phyloP scores from a whole-genome alignment of 208 protist genomes.

The Crithidia brevicula region DNA sequence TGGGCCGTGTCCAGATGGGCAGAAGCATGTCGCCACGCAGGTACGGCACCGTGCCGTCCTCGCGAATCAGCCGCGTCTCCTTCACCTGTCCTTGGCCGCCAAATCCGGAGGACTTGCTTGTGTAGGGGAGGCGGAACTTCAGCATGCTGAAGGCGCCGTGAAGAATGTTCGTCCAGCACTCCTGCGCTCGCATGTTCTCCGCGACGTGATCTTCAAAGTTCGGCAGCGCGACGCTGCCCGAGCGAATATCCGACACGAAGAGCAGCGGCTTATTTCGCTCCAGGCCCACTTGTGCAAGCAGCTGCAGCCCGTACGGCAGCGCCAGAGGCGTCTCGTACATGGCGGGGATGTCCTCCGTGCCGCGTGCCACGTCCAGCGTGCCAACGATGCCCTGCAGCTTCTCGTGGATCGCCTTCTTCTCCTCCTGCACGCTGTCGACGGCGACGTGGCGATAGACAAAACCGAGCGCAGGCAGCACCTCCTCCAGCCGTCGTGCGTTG shows the following conservation, averaged over 20 bases:
- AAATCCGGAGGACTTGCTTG: constrained; percentile 52
- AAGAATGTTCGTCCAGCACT: constrained; percentile 92
- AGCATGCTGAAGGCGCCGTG: constrained; percentile 91
- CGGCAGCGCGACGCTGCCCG: constrained; percentile 74
- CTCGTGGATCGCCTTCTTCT: constrained; percentile 67
- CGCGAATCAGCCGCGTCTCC: constrained; percentile 58
- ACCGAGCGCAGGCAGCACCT: constrained; percentile 61
- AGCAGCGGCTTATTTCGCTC: constrained; percentile 87
- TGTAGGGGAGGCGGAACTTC: constrained; percentile 97
- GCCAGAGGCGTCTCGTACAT: constrained; percentile 82
- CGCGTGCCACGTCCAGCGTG: constrained; percentile 83
- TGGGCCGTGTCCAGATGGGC: constrained; percentile 95
- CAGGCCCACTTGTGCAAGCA: constrained; percentile 71
- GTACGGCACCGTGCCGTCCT: constrained; percentile 84
- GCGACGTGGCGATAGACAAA: constrained; percentile 63
- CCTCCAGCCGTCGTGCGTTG: constrained; percentile 73
- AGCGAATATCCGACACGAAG: constrained; percentile 95
- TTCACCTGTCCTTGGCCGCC: constrained; percentile 42
- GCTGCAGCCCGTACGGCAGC: constrained; percentile 69
- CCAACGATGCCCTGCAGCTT: constrained; percentile 76
- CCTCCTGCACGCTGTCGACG: constrained; percentile 33
- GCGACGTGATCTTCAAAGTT: constrained; percentile 93
- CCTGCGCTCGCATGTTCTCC: constrained; percentile 93
- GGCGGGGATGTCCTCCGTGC: constrained; percentile 87
- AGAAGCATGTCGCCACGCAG: constrained; percentile 91